phyloP scores from a whole-genome alignment of 2,329 filamentous ascomycete genomes.

The Alternaria infectoria region DNA sequence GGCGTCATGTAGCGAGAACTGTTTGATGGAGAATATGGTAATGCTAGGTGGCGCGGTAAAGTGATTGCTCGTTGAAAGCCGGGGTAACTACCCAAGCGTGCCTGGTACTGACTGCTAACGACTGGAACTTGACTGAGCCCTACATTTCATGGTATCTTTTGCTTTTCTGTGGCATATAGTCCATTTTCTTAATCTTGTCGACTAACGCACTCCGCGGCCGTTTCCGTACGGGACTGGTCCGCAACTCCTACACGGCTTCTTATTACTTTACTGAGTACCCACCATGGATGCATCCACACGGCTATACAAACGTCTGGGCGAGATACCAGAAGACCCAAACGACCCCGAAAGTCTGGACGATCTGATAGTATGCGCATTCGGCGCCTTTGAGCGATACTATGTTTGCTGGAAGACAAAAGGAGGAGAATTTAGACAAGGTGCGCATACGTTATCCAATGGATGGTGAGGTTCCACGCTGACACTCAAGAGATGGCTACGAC shows the following conservation, averaged over 20 bases:
- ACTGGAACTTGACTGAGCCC: neutral
- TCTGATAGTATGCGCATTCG: slow-evolving; percentile 48
- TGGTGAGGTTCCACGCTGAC: neutral
- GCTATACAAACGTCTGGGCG: slow-evolving; percentile 40
- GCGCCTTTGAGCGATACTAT: slow-evolving; percentile 50
- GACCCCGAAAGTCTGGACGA: slow-evolving; percentile 47
- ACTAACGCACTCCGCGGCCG: neutral
- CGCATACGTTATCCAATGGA: neutral
- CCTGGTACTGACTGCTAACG: neutral
- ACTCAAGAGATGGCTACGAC: slow-evolving; percentile 41
- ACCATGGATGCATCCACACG: slow-evolving; percentile 40
- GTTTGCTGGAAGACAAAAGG: slow-evolving; percentile 48
- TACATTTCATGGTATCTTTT: neutral
- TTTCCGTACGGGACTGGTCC: neutral
- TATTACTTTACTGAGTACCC: neutral
- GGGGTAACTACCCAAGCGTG: neutral
- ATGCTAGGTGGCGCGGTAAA: neutral
- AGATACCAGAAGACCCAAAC: slow-evolving; percentile 38
- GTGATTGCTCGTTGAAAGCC: neutral
- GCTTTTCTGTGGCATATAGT: neutral
- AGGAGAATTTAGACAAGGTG: slow-evolving; percentile 48
- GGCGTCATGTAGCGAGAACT: neutral
- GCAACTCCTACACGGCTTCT: neutral
- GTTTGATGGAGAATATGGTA: slow-evolving; percentile 6
- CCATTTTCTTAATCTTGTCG: neutral